Conservation (phyloP, 352 stramenopile species). For the Albugo laibachii region DNA sequence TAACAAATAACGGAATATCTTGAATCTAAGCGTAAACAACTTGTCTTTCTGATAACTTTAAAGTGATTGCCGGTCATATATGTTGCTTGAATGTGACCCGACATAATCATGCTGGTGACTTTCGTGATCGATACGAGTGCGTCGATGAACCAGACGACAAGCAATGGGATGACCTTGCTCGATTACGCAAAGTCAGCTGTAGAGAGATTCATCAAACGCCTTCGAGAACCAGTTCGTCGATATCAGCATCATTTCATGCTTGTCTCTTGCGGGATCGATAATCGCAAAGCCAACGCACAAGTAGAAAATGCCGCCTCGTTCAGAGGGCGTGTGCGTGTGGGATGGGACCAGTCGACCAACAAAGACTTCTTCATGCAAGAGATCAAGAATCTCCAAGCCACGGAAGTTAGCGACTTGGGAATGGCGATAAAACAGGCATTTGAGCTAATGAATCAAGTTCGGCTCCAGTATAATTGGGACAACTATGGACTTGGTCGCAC, state of each 20-base stretch:
- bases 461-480: slow-evolving; percentile 76
- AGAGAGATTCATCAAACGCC: slow-evolving; percentile 75
- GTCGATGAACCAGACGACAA: slow-evolving; percentile 82
- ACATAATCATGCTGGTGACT: slow-evolving; percentile 57
- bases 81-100: no score
- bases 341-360: slow-evolving; percentile 74
- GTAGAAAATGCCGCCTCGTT: neutral
- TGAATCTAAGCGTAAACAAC: no score
- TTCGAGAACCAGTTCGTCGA: slow-evolving; percentile 54
- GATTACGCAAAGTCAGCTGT: slow-evolving; percentile 79
- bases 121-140: slow-evolving; percentile 81
- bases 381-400: slow-evolving; percentile 68
- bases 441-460: slow-evolving; percentile 80
- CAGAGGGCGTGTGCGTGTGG: slow-evolving; percentile 43
- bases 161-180: slow-evolving; percentile 73
- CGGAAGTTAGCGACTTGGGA: slow-evolving; percentile 60
- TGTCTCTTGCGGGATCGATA: slow-evolving; percentile 42
- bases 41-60: no score
- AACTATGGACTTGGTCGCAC: slow-evolving; percentile 59
- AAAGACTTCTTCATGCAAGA: slow-evolving; percentile 63
- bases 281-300: slow-evolving; percentile 10
- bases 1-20: no score
- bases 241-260: slow-evolving; percentile 83
- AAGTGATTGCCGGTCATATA: no score
- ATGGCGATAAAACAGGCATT: slow-evolving; percentile 54